These are phyloP conservation scores for Brettanomyces custersianus DNA, from an alignment of 805 yeast genomes.

Conservation along the genomic window DNA sequence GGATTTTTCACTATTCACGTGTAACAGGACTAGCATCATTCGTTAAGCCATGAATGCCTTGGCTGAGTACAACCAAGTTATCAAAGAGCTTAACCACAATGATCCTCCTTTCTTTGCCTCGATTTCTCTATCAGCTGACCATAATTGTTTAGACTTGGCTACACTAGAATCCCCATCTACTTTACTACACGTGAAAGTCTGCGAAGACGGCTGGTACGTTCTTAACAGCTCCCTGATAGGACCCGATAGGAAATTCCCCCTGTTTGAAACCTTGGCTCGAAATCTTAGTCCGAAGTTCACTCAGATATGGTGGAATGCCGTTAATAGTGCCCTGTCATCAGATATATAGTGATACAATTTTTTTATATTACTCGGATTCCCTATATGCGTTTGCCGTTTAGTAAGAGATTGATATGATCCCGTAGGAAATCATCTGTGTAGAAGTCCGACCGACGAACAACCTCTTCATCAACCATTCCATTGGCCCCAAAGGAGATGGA, in stretches of 20 bases:
- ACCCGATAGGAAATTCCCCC: conserved; percentile 1
- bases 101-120: conserved; percentile 1
- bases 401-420: conserved; percentile 69
- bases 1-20: too few species aligned
- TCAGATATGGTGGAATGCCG: conserved; percentile 2
- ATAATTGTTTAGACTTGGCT: not conserved
- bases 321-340: not conserved
- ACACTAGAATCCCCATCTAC: conserved; percentile 1
- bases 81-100: conserved; percentile 2
- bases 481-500: conserved; percentile 26
- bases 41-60: not conserved
- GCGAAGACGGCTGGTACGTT: conserved; percentile 4
- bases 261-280: conserved; percentile 4
- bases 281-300: not conserved
- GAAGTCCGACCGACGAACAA: conserved; percentile 75
- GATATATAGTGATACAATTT: too few species aligned
- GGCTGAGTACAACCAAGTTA: conserved; percentile 2
- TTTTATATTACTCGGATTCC: too few species aligned
- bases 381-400: conserved; percentile 46
- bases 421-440: conserved; percentile 70
- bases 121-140: not conserved
- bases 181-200: not conserved
- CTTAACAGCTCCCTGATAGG: not conserved
- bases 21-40: not conserved
- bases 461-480: conserved; percentile 59